These are phyloP conservation scores for Aspergillus felis DNA, from an alignment of 2,329 filamentous ascomycete genomes.

Conservation along the genomic window DNA sequence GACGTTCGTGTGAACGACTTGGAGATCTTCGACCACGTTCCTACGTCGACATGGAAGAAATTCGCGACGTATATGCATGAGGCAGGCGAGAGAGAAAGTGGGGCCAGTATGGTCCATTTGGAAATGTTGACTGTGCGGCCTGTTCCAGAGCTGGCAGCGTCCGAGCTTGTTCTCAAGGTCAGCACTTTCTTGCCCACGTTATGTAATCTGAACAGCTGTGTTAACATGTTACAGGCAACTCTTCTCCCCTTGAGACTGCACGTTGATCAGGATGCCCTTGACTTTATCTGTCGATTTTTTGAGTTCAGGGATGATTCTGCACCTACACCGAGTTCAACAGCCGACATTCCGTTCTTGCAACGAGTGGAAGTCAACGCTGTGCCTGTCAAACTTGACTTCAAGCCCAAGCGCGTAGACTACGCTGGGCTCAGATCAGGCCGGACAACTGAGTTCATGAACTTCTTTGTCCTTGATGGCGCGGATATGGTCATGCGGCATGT, in stretches of 20 bases:
- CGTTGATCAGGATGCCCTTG: slow-evolving; percentile 93
- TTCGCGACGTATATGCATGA: slow-evolving; percentile 93
- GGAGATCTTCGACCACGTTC: slow-evolving; percentile 90
- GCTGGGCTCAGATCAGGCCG: slow-evolving; percentile 85
- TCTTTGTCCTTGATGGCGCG: slow-evolving; percentile 84
- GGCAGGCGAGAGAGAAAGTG: slow-evolving; percentile 78
- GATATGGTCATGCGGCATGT: slow-evolving; percentile 81
- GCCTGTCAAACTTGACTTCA: slow-evolving; percentile 87
- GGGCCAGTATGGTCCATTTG: slow-evolving; percentile 83
- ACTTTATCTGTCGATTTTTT: slow-evolving; percentile 96
- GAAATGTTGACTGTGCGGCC: slow-evolving; percentile 87
- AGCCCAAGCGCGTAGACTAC: slow-evolving; percentile 97
- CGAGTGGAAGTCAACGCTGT: slow-evolving; percentile 82
- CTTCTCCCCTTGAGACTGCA: slow-evolving; percentile 84
- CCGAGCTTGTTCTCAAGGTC: slow-evolving; percentile 79
- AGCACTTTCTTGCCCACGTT: slow-evolving; percentile 9
- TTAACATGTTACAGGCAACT: slow-evolving; percentile 48
- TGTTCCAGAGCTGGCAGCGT: slow-evolving; percentile 75
- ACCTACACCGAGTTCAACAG: slow-evolving; percentile 53
- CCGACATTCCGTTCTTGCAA: slow-evolving; percentile 82
- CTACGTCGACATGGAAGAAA: slow-evolving; percentile 96
- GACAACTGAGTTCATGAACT: slow-evolving; percentile 98
- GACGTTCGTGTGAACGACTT: slow-evolving; percentile 78
- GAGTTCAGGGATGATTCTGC: slow-evolving; percentile 82
- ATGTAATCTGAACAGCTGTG: neutral